A percentile compares a stretch with the other conserved stretches of the same genome.
Evolutionary conservation across 805 yeast species (phyloP).

Genomic region (Candida oleophila): DNA sequence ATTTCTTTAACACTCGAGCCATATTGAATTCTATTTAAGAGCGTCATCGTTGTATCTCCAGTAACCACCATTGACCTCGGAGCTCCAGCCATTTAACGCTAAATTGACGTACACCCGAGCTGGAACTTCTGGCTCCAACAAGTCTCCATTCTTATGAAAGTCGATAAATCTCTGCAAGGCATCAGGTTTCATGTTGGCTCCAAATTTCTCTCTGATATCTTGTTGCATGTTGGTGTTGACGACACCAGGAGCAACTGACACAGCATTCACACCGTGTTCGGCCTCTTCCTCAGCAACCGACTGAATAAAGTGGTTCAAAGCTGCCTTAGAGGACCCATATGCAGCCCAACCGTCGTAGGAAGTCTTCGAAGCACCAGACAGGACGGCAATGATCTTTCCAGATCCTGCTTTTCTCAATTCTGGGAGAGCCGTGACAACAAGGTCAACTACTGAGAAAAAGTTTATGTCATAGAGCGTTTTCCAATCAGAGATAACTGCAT

Average conservation of each 20-base stretch:
- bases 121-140: slow-evolving; percentile 70
- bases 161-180: slow-evolving; percentile 62
- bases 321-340: slow-evolving; percentile 90
- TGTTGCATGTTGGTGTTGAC: slow-evolving; percentile 90
- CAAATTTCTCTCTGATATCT: slow-evolving; percentile 67
- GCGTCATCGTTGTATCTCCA: slow-evolving; percentile 55
- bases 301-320: slow-evolving; percentile 71
- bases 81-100: slow-evolving; percentile 58
- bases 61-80: slow-evolving; percentile 63
- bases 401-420: slow-evolving; percentile 45
- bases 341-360: slow-evolving; percentile 80
- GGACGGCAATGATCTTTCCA: slow-evolving; percentile 75
- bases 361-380: slow-evolving; percentile 81
- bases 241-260: slow-evolving; percentile 91
- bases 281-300: slow-evolving; percentile 70
- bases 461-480: slow-evolving; percentile 68
- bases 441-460: slow-evolving; percentile 68
- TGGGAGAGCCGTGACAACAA: slow-evolving; percentile 58
- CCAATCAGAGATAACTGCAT: slow-evolving; percentile 59
- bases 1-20: background rate
- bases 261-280: slow-evolving; percentile 42
- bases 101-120: slow-evolving; percentile 68
- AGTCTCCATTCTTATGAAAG: slow-evolving; percentile 53
- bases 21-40: slow-evolving; percentile 9
- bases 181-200: slow-evolving; percentile 57